phyloP scores from a whole-genome alignment of 2,329 filamentous ascomycete genomes.

The Conoideocrella luteorostrata region DNA sequence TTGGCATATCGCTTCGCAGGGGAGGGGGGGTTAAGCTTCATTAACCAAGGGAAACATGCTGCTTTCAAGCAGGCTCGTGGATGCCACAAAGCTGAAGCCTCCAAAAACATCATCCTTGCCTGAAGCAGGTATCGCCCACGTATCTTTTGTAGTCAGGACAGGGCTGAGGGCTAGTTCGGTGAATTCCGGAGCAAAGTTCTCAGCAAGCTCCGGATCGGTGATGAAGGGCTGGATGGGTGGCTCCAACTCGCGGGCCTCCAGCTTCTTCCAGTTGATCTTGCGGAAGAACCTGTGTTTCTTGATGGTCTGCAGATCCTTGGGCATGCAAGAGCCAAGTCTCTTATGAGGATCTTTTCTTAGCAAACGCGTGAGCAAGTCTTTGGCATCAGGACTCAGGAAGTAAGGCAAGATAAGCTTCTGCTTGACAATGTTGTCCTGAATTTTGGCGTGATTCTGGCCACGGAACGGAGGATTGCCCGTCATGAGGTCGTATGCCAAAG shows the following conservation, averaged over 20 bases:
- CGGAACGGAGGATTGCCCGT: slow-evolving; percentile 89
- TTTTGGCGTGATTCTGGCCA: slow-evolving; percentile 86
- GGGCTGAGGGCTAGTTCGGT: slow-evolving; percentile 80
- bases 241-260: slow-evolving; percentile 74
- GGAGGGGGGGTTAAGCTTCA: slow-evolving; percentile 1
- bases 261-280: slow-evolving; percentile 88
- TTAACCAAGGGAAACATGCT: slow-evolving; percentile 30
- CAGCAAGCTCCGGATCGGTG: slow-evolving; percentile 89
- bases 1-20: background rate
- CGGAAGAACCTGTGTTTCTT: slow-evolving; percentile 95
- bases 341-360: slow-evolving; percentile 89
- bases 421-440: slow-evolving; percentile 92
- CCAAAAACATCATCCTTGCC: slow-evolving; percentile 52
- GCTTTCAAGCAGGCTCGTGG: slow-evolving; percentile 49
- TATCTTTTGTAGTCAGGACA: slow-evolving; percentile 42
- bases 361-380: slow-evolving; percentile 84
- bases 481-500: slow-evolving; percentile 84
- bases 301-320: slow-evolving; percentile 77
- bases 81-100: slow-evolving; percentile 58
- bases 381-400: slow-evolving; percentile 84
- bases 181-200: slow-evolving; percentile 94
- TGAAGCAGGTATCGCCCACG: slow-evolving; percentile 31
- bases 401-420: slow-evolving; percentile 86
- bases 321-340: slow-evolving; percentile 80
- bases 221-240: slow-evolving; percentile 90